Evolutionary conservation across 2,329 filamentous ascomycete species (phyloP).

Genomic region (Clonostachys chloroleuca): DNA sequence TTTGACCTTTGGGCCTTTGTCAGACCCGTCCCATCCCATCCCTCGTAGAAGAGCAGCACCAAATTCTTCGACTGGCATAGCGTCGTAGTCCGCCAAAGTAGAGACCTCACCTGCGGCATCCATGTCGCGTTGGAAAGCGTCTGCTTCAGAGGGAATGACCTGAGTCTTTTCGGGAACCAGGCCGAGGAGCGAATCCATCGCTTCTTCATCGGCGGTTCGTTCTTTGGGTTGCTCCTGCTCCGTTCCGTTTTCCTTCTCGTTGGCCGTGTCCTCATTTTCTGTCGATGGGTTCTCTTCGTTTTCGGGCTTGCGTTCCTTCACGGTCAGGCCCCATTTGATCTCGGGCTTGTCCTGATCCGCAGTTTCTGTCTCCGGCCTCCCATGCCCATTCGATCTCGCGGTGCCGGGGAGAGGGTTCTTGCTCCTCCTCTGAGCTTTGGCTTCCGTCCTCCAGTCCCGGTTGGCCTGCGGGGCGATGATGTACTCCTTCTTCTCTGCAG

Average conservation of each 20-base stretch:
- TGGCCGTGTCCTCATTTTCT: conserved; percentile 4
- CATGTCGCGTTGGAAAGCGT: conserved; percentile 68
- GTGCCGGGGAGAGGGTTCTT: conserved; percentile 58
- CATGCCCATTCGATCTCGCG: conserved; percentile 37
- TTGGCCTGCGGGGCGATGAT: conserved; percentile 57
- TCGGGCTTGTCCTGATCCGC: conserved; percentile 41
- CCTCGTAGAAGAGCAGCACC: conserved; percentile 84
- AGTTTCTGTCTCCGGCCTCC: conserved; percentile 3
- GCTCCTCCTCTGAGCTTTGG: conserved; percentile 37
- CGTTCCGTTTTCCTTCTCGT: conserved; percentile 6
- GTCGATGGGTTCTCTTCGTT: conserved; percentile 2
- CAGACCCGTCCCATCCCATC: conserved; percentile 87
- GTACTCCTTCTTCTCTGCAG: conserved; percentile 27
- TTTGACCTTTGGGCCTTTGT: conserved; percentile 47
- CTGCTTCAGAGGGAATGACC: conserved; percentile 55
- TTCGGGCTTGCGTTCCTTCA: conserved; percentile 36
- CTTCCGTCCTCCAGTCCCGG: conserved; percentile 57
- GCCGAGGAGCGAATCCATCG: conserved; percentile 63
- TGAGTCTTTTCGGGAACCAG: conserved; percentile 37
- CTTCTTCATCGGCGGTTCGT: conserved; percentile 40
- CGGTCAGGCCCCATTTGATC: conserved; percentile 50
- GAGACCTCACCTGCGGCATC: conserved; percentile 69
- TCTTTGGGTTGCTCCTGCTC: not conserved
- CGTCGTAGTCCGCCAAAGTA: conserved; percentile 78
- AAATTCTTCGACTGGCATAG: conserved; percentile 91